Percentiles rank a stretch among this genome's conserved stretches.
phyloP scores from a whole-genome alignment of 495 filamentous ascomycete genomes.

The Neurospora discreta region DNA sequence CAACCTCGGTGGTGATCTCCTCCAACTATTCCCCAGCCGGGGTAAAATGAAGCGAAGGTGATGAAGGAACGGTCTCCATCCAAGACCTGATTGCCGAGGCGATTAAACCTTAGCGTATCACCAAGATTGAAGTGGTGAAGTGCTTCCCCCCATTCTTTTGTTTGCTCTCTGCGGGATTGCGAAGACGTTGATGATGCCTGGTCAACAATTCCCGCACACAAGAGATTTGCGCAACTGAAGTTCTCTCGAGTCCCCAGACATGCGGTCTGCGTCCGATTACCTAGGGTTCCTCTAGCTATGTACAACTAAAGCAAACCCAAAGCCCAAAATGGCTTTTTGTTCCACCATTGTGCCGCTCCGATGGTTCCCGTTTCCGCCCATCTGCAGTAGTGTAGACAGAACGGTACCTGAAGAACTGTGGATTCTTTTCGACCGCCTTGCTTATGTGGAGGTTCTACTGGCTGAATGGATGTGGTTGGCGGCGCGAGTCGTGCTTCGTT shows the following conservation, averaged over 20 bases:
- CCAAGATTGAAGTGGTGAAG: not conserved
- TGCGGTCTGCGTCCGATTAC: not conserved
- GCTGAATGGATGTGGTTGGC: not conserved
- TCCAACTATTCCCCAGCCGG: not conserved
- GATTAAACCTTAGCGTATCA: not conserved
- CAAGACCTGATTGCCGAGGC: not conserved
- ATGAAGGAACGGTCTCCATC: not conserved
- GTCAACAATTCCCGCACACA: not conserved
- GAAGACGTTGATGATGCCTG: not conserved
- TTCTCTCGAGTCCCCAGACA: not conserved
- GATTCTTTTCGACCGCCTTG: not conserved
- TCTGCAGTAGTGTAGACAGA: not conserved
- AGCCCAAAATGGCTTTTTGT: not conserved
- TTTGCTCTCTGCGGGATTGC: not conserved
- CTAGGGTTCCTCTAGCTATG: not conserved
- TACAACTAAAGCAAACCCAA: not conserved
- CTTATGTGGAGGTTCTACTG: not conserved
- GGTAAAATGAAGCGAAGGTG: not conserved
- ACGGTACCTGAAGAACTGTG: not conserved
- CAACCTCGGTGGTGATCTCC: not conserved
- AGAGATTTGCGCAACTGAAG: not conserved
- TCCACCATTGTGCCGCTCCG: not conserved
- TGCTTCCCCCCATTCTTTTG: not conserved
- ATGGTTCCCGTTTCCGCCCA: not conserved
- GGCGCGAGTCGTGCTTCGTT: conserved; percentile 5